phyloP scores from a whole-genome alignment of 169 alveolate species.

The Blepharisma undulans region DNA sequence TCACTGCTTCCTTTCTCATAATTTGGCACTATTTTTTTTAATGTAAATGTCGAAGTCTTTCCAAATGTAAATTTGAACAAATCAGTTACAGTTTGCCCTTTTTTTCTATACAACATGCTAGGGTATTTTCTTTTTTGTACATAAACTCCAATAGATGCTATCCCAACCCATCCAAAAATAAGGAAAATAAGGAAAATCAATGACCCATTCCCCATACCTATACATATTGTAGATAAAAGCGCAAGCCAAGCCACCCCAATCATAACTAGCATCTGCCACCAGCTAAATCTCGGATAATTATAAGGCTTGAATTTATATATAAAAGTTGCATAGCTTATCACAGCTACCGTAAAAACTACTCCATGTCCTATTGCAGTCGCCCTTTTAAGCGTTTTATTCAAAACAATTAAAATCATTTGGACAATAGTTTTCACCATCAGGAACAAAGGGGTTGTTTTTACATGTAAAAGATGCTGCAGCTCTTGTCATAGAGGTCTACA shows the following conservation, averaged over 20 bases:
- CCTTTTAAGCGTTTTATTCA: conserved; percentile 13
- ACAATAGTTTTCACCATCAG: background rate
- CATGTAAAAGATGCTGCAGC: background rate
- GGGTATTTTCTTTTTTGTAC: conserved; percentile 16
- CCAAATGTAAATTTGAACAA: conserved; percentile 5
- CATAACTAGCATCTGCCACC: background rate
- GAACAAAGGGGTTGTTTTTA: background rate
- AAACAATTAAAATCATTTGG: background rate
- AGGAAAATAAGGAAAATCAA: background rate
- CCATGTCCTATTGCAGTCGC: background rate
- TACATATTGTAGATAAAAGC: background rate
- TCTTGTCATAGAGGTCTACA: conserved; percentile 28
- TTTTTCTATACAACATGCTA: background rate
- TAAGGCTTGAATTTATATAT: conserved; percentile 21
- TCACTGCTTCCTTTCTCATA: background rate
- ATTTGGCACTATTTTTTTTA: background rate
- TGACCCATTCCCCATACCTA: background rate
- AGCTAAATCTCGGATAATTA: conserved; percentile 17
- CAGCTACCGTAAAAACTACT: background rate
- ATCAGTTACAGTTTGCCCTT: background rate
- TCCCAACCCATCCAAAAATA: conserved; percentile 8
- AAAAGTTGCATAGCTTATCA: background rate
- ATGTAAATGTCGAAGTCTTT: background rate
- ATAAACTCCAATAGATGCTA: background rate
- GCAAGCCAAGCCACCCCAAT: background rate